A percentile compares a stretch with the other conserved stretches of the same genome.
Conservation (phyloP, 805 yeast genomes). For the Teunomyces kruisii region DNA sequence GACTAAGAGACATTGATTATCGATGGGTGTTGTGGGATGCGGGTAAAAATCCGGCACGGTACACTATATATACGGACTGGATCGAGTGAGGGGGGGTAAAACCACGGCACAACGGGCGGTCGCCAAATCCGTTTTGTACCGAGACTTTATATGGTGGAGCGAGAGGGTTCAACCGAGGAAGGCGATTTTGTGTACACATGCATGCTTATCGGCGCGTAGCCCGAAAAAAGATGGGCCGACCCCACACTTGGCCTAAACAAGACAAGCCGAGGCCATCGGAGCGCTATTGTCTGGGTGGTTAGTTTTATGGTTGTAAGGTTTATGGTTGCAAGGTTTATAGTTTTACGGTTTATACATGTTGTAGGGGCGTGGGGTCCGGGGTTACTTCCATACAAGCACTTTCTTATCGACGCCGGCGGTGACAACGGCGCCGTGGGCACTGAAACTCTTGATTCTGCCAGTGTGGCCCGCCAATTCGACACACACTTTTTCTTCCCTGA, state of each 20-base stretch:
- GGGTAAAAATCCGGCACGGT: not conserved
- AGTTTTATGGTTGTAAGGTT: not conserved
- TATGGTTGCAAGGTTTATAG: too few relatives aligned
- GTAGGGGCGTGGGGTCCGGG: too few relatives aligned
- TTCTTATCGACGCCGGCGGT: conserved; percentile 48
- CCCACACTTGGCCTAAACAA: conserved; percentile 1
- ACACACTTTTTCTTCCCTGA: conserved; percentile 37
- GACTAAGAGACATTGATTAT: conserved; percentile 51
- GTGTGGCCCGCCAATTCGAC: conserved; percentile 37
- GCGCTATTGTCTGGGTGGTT: too few relatives aligned
- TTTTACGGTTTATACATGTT: too few relatives aligned
- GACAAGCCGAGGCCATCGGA: not conserved
- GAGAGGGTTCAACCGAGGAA: conserved; percentile 3
- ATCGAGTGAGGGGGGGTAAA: not conserved
- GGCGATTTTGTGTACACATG: not conserved
- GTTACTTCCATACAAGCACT: conserved; percentile 3
- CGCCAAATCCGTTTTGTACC: not conserved
- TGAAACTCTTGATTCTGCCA: conserved; percentile 49
- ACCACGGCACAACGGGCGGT: conserved; percentile 2
- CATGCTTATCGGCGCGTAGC: not conserved
- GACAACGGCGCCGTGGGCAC: conserved; percentile 35
- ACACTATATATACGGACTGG: not conserved
- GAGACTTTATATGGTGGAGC: not conserved
- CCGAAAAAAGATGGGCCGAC: not conserved
- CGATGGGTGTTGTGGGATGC: too few relatives aligned